Base-by-base conservation (phyloP, 2,329 filamentous ascomycete genomes). In the Colletotrichum zoysiae region DNA sequence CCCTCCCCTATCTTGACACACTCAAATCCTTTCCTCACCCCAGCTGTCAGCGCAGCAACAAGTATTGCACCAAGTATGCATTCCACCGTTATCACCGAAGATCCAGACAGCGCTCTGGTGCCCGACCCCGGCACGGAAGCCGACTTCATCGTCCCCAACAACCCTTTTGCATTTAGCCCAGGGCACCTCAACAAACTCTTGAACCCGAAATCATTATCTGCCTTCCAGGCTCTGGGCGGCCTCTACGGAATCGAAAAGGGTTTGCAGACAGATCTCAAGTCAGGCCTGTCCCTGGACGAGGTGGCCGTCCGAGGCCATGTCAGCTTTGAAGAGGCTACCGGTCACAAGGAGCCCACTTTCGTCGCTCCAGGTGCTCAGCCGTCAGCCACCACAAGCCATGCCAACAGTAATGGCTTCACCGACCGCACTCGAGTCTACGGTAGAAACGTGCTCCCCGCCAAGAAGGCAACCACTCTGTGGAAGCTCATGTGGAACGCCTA, bases 171-270 rank as follows among this genome's bases (percentile, higher is more conserved):
- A 5, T 94, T 92, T 76, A 88, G 90, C 0, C 91, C 91, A 1
- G 92, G 92, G 6, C 92, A 94, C 71, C 81, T 95, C 76, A 90
- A 89, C 74, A 95, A 94, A 80, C 82, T 95, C 30, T 84, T 93
- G 67, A 94, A 94, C 73, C 92, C 92, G 0, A 95, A 95, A 81
- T 94, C 87, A 75, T 82, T 93, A 71, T 83, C 86, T 23, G 92
- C 91, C 9, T 93, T 93, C 74, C 87, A 90, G 75, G 91, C 91
- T 3, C 79, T 95, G 4, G 93, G 93, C 69, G 93, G 93, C 56
- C 78, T 94, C 12, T 81, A 82, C 23, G 93, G 93, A 3, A 80
- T 95, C 50, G 91, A 92, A 77, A 91, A 89, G 75, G 93, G 93
- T 1, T 78, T 95, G 12, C 86, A 91, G 72, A 89, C 91, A 1